Conservation (phyloP, 805 yeast genomes). For the Ogataea nonfermentans region DNA sequence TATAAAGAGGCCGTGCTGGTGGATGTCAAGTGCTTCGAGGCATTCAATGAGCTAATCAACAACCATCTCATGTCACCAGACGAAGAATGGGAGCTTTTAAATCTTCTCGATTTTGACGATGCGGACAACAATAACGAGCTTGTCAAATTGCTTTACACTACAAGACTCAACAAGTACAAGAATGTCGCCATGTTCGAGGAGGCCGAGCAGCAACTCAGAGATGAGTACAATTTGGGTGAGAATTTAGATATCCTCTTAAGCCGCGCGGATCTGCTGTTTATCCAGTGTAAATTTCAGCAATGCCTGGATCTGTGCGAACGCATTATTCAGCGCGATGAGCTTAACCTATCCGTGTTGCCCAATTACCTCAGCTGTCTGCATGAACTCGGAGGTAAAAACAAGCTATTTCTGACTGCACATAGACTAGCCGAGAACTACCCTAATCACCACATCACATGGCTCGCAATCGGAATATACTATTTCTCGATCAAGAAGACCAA, state of each 20-base stretch:
- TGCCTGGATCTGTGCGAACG: slow-evolving; percentile 74
- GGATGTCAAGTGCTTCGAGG: slow-evolving; percentile 91
- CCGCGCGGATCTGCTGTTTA: slow-evolving; percentile 65
- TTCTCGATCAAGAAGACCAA: slow-evolving; percentile 65
- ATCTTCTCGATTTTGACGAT: slow-evolving; percentile 62
- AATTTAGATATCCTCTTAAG: slow-evolving; percentile 70
- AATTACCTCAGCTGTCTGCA: slow-evolving; percentile 78
- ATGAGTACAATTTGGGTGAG: slow-evolving; percentile 67
- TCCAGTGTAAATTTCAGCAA: slow-evolving; percentile 74
- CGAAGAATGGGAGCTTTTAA: slow-evolving; percentile 83
- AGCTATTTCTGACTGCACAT: slow-evolving; percentile 77
- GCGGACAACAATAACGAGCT: slow-evolving; percentile 80
- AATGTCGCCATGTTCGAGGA: slow-evolving; percentile 58
- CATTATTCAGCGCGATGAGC: slow-evolving; percentile 57
- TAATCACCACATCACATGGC: slow-evolving; percentile 80
- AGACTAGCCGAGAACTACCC: slow-evolving; percentile 84
- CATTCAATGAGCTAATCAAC: slow-evolving; percentile 73
- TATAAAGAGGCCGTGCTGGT: slow-evolving; percentile 82
- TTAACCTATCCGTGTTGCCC: slow-evolving; percentile 71
- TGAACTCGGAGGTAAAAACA: slow-evolving; percentile 81
- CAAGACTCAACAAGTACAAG: slow-evolving; percentile 70
- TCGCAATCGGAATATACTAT: slow-evolving; percentile 89
- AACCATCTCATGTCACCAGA: slow-evolving; percentile 75
- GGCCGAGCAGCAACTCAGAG: slow-evolving; percentile 62
- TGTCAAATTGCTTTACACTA: slow-evolving; percentile 70